Conservation (phyloP, 208 protist genomes). For the Leishmania arabica region DNA sequence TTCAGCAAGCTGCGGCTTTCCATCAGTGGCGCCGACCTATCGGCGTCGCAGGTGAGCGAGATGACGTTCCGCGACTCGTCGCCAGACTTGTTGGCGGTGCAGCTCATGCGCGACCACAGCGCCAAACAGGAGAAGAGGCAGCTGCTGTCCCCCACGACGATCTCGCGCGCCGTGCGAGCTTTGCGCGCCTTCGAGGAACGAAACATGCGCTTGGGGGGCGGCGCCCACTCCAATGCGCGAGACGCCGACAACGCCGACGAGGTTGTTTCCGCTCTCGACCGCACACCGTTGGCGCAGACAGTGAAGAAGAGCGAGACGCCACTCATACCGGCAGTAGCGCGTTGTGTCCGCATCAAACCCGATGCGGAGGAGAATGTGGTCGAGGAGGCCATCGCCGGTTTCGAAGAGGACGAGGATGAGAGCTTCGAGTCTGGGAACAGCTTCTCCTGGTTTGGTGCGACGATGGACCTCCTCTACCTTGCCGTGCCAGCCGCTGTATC, state of each 20-base stretch:
- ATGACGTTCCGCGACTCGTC: conserved; percentile 39
- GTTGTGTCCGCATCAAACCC: conserved; percentile 45
- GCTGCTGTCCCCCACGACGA: conserved; percentile 47
- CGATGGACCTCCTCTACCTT: conserved; percentile 70
- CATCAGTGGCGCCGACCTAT: not conserved
- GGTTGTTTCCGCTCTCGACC: conserved; percentile 31
- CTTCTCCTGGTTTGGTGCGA: conserved; percentile 39
- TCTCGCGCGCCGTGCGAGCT: conserved; percentile 38
- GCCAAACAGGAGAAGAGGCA: conserved; percentile 16
- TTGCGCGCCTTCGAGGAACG: conserved; percentile 48
- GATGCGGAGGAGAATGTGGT: conserved; percentile 31
- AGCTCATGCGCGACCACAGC: conserved; percentile 46
- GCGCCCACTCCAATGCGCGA: conserved; percentile 33
- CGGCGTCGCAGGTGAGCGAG: conserved; percentile 10
- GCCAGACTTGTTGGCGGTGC: conserved; percentile 48
- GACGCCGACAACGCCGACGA: conserved; percentile 26
- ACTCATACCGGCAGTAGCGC: not conserved
- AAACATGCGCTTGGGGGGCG: conserved; percentile 43
- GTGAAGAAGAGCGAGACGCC: conserved; percentile 5
- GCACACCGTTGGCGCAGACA: conserved; percentile 41
- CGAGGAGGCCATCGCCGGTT: conserved; percentile 15
- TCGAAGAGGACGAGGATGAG: conserved; percentile 36
- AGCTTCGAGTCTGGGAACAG: conserved; percentile 35
- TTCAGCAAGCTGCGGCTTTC: conserved; percentile 1
- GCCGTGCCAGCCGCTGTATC: conserved; percentile 65